These are phyloP conservation scores for Ogataea kodamae DNA, from an alignment of 805 yeast species.

Conservation along the genomic window DNA sequence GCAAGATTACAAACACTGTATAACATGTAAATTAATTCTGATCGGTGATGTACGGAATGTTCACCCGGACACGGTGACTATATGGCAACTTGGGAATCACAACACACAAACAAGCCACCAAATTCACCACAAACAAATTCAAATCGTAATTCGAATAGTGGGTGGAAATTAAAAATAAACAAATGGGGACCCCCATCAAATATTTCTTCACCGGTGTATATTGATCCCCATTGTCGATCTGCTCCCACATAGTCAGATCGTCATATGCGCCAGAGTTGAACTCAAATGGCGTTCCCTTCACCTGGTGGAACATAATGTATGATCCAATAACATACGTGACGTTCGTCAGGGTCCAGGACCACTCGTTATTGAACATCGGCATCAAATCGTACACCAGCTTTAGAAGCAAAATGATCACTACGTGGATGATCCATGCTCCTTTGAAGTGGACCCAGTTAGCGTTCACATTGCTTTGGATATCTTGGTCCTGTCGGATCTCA, in stretches of 20 bases:
- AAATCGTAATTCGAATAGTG: slow-evolving; percentile 87
- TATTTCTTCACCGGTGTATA: slow-evolving; percentile 96
- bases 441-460: slow-evolving; percentile 95
- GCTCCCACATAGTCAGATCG: slow-evolving; percentile 98
- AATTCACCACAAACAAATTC: slow-evolving; percentile 72
- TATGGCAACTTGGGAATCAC: slow-evolving; percentile 90
- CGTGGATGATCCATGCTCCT: slow-evolving; percentile 94
- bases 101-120: slow-evolving; percentile 76
- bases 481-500: slow-evolving; percentile 90
- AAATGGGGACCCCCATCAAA: slow-evolving; percentile 87
- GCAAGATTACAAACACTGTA: slow-evolving; percentile 13
- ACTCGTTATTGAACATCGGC: slow-evolving; percentile 76
- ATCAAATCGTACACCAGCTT: slow-evolving; percentile 75
- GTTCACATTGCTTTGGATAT: slow-evolving; percentile 81
- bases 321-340: slow-evolving; percentile 87
- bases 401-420: slow-evolving; percentile 72
- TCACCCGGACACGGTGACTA: slow-evolving; percentile 72
- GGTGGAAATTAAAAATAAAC: slow-evolving; percentile 77
- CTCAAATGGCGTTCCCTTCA: slow-evolving; percentile 96
- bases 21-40: slow-evolving; percentile 16
- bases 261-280: slow-evolving; percentile 96
- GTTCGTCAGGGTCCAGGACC: slow-evolving; percentile 93
- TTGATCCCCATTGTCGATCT: slow-evolving; percentile 83
- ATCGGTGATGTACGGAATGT: slow-evolving; percentile 46
- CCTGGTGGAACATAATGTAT: slow-evolving; percentile 93